Conservation (phyloP, 768 basidiomycete genomes). For the Suillus subaureus region DNA sequence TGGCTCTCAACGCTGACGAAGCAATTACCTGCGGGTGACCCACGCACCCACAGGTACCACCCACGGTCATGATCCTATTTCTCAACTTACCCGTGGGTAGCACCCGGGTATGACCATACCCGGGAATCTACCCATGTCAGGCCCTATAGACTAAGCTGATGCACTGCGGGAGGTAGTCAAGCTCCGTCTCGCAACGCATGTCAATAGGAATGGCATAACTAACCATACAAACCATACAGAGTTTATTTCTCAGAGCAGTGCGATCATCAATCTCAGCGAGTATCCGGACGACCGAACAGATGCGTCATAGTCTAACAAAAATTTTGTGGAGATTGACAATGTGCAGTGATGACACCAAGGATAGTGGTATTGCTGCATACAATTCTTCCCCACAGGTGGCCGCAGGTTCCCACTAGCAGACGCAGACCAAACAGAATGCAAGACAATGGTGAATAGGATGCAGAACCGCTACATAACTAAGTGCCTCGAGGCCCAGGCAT, state of each 20-base stretch:
- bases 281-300: not conserved
- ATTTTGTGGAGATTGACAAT: not conserved
- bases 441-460: no score
- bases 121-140: no score
- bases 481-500: no score
- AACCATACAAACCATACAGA: not conserved
- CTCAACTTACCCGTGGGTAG: no score
- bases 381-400: not conserved
- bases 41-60: no score
- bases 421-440: not conserved
- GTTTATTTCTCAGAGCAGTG: not conserved
- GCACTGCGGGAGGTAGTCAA: not conserved
- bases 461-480: no score
- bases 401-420: not conserved
- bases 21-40: no score
- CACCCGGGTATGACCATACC: no score
- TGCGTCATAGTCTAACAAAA: not conserved
- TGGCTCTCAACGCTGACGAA: no score
- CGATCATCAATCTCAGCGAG: not conserved
- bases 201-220: not conserved
- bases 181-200: not conserved
- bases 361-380: not conserved
- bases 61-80: no score
- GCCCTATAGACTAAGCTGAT: no score
- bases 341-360: not conserved